A percentile compares a stretch with the other conserved stretches of the same genome.
These are phyloP conservation scores for Aspergillus texensis DNA, from an alignment of 2,329 filamentous ascomycete species.

Conservation along the genomic window DNA sequence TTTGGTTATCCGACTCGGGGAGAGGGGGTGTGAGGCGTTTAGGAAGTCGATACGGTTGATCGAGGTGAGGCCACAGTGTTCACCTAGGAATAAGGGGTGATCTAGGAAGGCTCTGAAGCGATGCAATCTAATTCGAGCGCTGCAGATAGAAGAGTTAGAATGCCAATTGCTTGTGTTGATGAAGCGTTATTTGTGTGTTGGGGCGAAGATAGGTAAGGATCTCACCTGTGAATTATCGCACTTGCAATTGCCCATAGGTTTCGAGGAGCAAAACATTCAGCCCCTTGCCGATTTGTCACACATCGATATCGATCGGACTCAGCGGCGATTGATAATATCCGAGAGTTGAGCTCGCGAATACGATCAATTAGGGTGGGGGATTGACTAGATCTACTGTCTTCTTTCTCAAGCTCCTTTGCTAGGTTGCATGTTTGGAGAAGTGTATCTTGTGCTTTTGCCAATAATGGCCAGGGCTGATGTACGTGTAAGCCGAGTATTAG, in stretches of 20 bases:
- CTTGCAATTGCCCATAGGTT: conserved; percentile 17
- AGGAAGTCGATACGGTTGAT: conserved; percentile 17
- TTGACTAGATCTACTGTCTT: conserved; percentile 1
- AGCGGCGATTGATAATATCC: conserved; percentile 13
- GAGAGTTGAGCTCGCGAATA: conserved; percentile 14
- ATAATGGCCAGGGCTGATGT: conserved; percentile 24
- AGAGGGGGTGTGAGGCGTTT: not conserved
- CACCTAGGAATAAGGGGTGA: conserved; percentile 27
- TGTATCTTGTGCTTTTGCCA: conserved; percentile 24
- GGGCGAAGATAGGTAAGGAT: not conserved
- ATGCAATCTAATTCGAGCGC: conserved; percentile 22
- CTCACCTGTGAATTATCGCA: conserved; percentile 23
- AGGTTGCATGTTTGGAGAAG: conserved; percentile 9
- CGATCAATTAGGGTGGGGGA: conserved; percentile 8
- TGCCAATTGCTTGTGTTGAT: no score
- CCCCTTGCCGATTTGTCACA: conserved; percentile 14
- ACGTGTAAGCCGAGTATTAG: not conserved
- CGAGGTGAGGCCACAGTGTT: conserved; percentile 26
- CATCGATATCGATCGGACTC: conserved; percentile 21
- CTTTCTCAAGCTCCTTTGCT: conserved; percentile 6
- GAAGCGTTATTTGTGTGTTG: no score
- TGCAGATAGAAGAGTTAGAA: conserved; percentile 1
- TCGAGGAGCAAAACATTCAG: conserved; percentile 21
- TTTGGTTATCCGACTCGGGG: conserved; percentile 3
- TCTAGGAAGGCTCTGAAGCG: conserved; percentile 27